These are phyloP conservation scores for Phytophthora macrochlamydospora DNA, from an alignment of 352 stramenopile genomes.

Conservation along the genomic window DNA sequence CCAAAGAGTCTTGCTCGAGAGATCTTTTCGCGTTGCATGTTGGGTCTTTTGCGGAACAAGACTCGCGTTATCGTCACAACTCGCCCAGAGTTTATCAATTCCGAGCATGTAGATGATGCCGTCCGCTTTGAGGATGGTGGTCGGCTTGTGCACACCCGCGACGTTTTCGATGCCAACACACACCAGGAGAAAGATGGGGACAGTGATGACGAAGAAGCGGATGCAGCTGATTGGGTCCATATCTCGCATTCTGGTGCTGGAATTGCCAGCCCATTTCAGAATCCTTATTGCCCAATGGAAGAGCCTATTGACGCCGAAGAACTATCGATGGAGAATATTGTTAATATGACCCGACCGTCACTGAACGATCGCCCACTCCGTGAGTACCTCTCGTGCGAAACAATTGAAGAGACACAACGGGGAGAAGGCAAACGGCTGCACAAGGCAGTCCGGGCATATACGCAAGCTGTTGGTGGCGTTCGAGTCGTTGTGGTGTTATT, in stretches of 20 bases:
- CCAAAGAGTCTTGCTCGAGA: constrained; percentile 72
- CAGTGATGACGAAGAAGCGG: constrained; percentile 31
- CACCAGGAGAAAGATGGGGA: constrained; percentile 30
- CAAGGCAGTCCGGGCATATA: constrained; percentile 48
- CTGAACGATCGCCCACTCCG: constrained; percentile 32
- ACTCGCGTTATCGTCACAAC: constrained; percentile 75
- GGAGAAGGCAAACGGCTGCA: constrained; percentile 17
- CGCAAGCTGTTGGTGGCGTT: constrained; percentile 47
- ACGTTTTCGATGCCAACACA: constrained; percentile 33
- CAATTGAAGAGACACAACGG: constrained; percentile 23
- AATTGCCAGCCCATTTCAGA: constrained; percentile 8
- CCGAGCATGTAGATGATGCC: constrained; percentile 62
- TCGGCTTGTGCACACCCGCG: constrained; percentile 48
- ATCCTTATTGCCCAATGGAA: constrained; percentile 18
- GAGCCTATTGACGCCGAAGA: constrained; percentile 16
- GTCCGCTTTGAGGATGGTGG: constrained; percentile 57
- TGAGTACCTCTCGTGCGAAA: constrained; percentile 36
- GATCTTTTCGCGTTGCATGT: constrained; percentile 83
- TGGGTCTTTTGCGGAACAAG: constrained; percentile 66
- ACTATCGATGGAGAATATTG: constrained; percentile 53
- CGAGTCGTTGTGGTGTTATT: constrained; percentile 53
- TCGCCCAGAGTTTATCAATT: constrained; percentile 68
- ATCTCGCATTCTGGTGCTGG: constrained; percentile 39
- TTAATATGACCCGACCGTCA: constrained; percentile 28
- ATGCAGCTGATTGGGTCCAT: constrained; percentile 27